Evolutionary conservation across 2,329 filamentous ascomycete species (phyloP).

Genomic region (Tolypocladium album): DNA sequence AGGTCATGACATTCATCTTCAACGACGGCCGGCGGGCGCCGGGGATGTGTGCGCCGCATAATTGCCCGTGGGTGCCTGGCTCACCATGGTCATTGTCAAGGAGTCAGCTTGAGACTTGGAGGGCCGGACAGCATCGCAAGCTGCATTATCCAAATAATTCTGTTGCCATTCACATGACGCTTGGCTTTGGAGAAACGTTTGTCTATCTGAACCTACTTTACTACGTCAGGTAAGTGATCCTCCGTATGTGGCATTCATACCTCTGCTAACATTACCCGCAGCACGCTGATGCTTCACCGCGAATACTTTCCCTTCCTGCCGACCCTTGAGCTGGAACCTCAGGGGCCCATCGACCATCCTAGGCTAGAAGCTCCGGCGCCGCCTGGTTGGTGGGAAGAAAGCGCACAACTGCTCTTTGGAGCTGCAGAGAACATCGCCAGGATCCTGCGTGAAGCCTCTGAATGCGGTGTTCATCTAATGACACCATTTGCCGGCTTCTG

Average conservation of each 20-base stretch:
- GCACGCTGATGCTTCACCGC: conserved; percentile 28
- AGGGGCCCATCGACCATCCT: conserved; percentile 28
- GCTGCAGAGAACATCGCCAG: conserved; percentile 23
- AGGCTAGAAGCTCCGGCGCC: conserved; percentile 25
- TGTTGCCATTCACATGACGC: conserved; percentile 25
- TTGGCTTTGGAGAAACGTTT: conserved; percentile 29
- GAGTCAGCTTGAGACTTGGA: conserved; percentile 21
- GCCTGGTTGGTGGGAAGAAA: conserved; percentile 27
- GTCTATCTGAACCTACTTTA: conserved; percentile 32
- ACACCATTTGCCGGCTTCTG: conserved; percentile 35
- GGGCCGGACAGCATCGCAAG: conserved; percentile 20
- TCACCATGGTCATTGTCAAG: conserved; percentile 23
- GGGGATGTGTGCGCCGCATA: conserved; percentile 24
- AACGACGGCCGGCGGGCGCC: conserved; percentile 29
- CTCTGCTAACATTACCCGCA: conserved; percentile 5
- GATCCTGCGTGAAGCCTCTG: conserved; percentile 24
- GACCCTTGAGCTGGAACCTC: conserved; percentile 18
- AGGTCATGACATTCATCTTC: conserved; percentile 29
- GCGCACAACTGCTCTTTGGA: conserved; percentile 22
- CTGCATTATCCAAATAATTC: conserved; percentile 24
- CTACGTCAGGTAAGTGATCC: conserved; percentile 24
- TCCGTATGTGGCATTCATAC: background rate
- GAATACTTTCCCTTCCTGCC: conserved; percentile 35
- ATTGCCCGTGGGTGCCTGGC: conserved; percentile 26
- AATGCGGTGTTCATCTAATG: conserved; percentile 22